Evolutionary conservation across 306 rosid genomes (phyloP), one percentile per base, ranked within the genome.

Genomic region (Leucaena leucocephala): DNA sequence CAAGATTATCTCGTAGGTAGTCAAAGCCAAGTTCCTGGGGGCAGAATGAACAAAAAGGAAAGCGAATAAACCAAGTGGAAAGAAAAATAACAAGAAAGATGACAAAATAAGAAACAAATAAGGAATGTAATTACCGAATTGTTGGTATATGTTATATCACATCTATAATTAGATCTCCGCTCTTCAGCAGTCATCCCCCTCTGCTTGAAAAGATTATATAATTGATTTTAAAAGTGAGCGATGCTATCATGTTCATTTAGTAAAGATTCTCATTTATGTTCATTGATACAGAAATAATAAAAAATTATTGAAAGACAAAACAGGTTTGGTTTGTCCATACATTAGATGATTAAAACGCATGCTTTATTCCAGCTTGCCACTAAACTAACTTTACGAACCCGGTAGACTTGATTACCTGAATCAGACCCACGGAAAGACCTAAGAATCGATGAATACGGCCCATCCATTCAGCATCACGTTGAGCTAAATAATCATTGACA

Each of bases 381-480:
- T 17, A 69, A 58, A 75, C 17, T 50, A 50, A 80, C 15, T 35
- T 79, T 36, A 63, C 68, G 61, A 62, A 16, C 61, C 61, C 45
- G 40, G 45, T 40, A 38, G 54, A 65, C 72, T 43, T 81, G 79
- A 76, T 73, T 76, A 94, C 97, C 98, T 91, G 98, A 79, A 94
- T 88, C 77, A 94, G 97, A 66, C 98, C 98, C 78, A 95, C 97
- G 14, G 98, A 92, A 75, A 95, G 97, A 84, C 98, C 98, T 77
- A 95, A 85, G 87, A 92, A 95, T 74, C 91, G 91, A 82, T 95
- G 98, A 84, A 92, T 97, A 55, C 91, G 90, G 75, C 98, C 98
- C 98, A 95, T 95, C 98, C 98, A 95, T 82, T 95, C 98, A 77
- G 98, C 97, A 90, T 95, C 98, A n/a, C 98, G 93, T 78, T 92